Evolutionary conservation across 768 basidiomycete species (phyloP).

Genomic region (Kwoniella heveanensis): DNA sequence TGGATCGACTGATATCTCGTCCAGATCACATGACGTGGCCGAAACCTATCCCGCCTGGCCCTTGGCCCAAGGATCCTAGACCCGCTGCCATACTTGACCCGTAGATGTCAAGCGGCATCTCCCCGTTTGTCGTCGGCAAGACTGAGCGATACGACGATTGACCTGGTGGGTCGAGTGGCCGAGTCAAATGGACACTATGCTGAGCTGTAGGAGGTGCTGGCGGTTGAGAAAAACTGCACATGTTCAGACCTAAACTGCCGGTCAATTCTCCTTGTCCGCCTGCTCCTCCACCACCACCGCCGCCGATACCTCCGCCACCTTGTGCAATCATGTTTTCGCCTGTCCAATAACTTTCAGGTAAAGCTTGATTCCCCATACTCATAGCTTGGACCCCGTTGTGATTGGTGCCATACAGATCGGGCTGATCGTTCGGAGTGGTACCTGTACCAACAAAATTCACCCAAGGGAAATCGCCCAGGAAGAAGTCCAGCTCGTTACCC

Average conservation of each 20-base stretch:
- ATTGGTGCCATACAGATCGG: background rate
- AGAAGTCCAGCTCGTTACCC: conserved; percentile 23
- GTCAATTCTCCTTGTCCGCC: background rate
- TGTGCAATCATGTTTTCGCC: background rate
- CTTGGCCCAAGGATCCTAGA: conserved; percentile 2
- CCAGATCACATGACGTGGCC: conserved; percentile 1
- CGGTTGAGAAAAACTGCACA: background rate
- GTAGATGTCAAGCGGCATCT: background rate
- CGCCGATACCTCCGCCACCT: background rate
- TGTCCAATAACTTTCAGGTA: background rate
- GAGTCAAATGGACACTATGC: background rate
- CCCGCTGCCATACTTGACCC: background rate
- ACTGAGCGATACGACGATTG: background rate
- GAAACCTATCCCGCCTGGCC: conserved; percentile 1
- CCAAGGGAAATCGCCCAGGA: conserved; percentile 33
- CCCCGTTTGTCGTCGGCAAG: background rate
- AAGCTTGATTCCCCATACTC: background rate
- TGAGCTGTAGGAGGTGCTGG: too few relatives aligned
- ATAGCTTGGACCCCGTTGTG: background rate
- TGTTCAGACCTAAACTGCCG: background rate
- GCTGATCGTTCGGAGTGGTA: background rate
- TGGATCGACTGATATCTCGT: background rate
- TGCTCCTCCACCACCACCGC: background rate
- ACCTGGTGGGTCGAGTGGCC: background rate
- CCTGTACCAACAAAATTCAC: background rate